Base-by-base conservation (phyloP, 768 basidiomycete genomes). In the Antrodiella citrinella region DNA sequence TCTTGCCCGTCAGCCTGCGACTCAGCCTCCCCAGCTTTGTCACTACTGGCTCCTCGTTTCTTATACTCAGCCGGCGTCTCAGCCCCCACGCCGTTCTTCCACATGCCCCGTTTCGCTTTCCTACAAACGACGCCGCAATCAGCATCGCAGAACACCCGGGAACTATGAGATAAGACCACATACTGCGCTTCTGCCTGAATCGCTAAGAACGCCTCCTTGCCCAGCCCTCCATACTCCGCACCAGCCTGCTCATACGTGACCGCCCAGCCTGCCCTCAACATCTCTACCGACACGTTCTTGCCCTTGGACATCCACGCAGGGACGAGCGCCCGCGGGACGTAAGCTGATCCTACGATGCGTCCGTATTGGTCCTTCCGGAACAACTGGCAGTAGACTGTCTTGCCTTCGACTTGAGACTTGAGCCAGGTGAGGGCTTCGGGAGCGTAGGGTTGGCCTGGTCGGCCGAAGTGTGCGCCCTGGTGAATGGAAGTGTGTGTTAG, bases 61-160 rank as follows among this genome's bases (percentile, higher is more conserved):
- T 96, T 94, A 65, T 87, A 94, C 45, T 86, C 82, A 0, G 81
- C 77, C 0, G 92, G 92, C 5, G 77, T 80, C 56, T 94, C 92
- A 12, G 69, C 69, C 4, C 54, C 57, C 0, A 57, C 59, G 1
- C 80, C 81, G 2, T 74, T 54, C 22, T 66, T 69, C 91, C 91
- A 95, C 74, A 92, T 86, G 0, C 92, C 92, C 51, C 72, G 69
- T 47, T 75, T 76, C 24, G 76, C 76, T 26, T 66, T 62, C 58
- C 89, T 92, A 51, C 3, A 40, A 41, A 23, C n/a, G n/a, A n/a
- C n/a, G n/a, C n/a, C 35, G 41, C 30, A 4, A 24, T 2, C n/a
- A 1, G 25, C 26, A 23, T 45, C 20, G 18, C 10, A 43, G 35
- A 15, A 44, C 10, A 41, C 21, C 22, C 26, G 30, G 7, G 4